These are phyloP conservation scores for Komagataella phaffii DNA, from an alignment of 805 yeast genomes.

Conservation along the genomic window DNA sequence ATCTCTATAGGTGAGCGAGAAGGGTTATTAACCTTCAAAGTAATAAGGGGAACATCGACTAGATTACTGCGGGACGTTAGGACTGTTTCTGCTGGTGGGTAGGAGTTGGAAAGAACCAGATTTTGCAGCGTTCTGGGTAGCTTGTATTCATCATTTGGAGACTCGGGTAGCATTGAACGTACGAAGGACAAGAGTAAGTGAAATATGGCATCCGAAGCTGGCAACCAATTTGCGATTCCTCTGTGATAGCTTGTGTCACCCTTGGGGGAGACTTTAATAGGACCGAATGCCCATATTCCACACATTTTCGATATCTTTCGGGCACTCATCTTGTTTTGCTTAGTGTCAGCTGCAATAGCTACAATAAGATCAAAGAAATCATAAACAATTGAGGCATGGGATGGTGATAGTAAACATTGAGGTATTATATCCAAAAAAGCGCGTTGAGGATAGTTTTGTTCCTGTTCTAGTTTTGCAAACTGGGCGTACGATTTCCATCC, in stretches of 20 bases:
- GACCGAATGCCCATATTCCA: slow-evolving; percentile 74
- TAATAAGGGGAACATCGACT: slow-evolving; percentile 22
- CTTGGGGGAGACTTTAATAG: slow-evolving; percentile 19
- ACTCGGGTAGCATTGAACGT: slow-evolving; percentile 61
- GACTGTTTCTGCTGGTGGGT: slow-evolving; percentile 52
- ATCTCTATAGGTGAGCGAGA: slow-evolving; percentile 43
- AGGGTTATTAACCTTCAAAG: slow-evolving; percentile 23
- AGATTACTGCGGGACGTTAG: slow-evolving; percentile 10
- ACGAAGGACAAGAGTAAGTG: slow-evolving; percentile 68
- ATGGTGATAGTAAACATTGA: slow-evolving; percentile 65
- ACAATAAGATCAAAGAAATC: slow-evolving; percentile 77
- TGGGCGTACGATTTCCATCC: slow-evolving; percentile 79
- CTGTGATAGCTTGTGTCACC: slow-evolving; percentile 37
- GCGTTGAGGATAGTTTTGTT: slow-evolving; percentile 50
- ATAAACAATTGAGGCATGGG: slow-evolving; percentile 82
- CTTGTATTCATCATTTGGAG: slow-evolving; percentile 33
- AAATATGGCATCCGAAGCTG: slow-evolving; percentile 76
- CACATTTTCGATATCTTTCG: slow-evolving; percentile 71
- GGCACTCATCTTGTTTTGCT: slow-evolving; percentile 66
- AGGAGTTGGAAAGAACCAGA: slow-evolving; percentile 47
- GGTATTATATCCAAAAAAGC: slow-evolving; percentile 81
- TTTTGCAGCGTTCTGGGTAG: slow-evolving; percentile 59
- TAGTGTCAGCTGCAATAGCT: slow-evolving; percentile 66
- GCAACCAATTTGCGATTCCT: slow-evolving; percentile 67
- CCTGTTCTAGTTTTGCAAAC: slow-evolving; percentile 51